A percentile compares a stretch with the other conserved stretches of the same genome.
These are phyloP conservation scores for Nemania abortiva DNA, from an alignment of 2,329 filamentous ascomycete genomes.

Conservation along the genomic window DNA sequence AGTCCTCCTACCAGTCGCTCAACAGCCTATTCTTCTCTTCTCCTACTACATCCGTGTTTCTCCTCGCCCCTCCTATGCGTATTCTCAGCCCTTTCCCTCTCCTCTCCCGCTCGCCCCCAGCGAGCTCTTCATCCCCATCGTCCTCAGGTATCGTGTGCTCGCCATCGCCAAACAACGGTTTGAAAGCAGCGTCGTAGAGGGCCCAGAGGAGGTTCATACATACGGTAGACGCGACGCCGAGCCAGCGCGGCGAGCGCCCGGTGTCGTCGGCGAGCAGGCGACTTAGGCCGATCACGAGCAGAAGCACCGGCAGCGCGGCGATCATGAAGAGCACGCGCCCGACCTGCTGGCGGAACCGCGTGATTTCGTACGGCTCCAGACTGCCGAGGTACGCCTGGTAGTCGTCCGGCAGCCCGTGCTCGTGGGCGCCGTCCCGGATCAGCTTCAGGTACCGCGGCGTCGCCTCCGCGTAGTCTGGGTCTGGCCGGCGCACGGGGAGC, in stretches of 20 bases:
- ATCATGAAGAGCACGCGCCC: constrained; percentile 73
- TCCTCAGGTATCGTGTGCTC: constrained; percentile 68
- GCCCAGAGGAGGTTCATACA: constrained; percentile 66
- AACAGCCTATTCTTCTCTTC: constrained; percentile 46
- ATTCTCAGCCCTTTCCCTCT: background rate
- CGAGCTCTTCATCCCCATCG: constrained; percentile 20
- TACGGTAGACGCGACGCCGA: constrained; percentile 63
- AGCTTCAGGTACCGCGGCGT: constrained; percentile 86
- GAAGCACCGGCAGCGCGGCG: constrained; percentile 67
- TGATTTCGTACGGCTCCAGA: constrained; percentile 78
- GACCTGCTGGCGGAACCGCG: constrained; percentile 72
- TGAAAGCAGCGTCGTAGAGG: constrained; percentile 73
- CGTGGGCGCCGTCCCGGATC: constrained; percentile 80
- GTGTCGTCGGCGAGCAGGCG: constrained; percentile 70
- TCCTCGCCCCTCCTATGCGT: background rate
- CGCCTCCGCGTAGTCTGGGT: constrained; percentile 81
- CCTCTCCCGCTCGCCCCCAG: background rate
- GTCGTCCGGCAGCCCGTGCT: constrained; percentile 81
- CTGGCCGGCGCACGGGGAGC: constrained; percentile 65
- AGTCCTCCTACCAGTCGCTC: constrained; percentile 44
- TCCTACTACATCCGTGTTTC: constrained; percentile 13
- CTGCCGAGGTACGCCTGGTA: constrained; percentile 80
- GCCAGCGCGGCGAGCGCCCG: constrained; percentile 75
- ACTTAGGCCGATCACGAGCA: constrained; percentile 61
- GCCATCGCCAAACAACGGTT: constrained; percentile 83